Evolutionary conservation across 441 rosid genomes (phyloP).

Genomic region (Pelargonium australe): DNA sequence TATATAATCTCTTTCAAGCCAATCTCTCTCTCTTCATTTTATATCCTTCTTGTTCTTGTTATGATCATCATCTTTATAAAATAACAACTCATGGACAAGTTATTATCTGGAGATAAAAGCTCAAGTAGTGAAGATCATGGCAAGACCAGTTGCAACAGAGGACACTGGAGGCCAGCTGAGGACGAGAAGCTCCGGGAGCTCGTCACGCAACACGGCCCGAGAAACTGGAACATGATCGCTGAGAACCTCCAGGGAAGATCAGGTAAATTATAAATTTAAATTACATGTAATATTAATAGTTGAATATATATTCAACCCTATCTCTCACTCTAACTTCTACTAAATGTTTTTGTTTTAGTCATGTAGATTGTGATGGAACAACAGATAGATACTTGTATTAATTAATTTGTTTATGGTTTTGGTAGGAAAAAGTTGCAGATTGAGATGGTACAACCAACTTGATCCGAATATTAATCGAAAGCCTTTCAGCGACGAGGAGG

Average conservation of each 20-base stretch:
- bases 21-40: too few species aligned
- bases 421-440: slow-evolving; percentile 85
- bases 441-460: slow-evolving; percentile 93
- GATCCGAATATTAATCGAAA: slow-evolving; percentile 86
- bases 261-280: slow-evolving; percentile 42
- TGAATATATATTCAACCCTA: slow-evolving; percentile 1
- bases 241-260: slow-evolving; percentile 87
- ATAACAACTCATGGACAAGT: neutral
- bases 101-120: neutral
- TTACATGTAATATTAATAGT: slow-evolving; percentile 8
- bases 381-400: too few species aligned
- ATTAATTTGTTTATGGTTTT: neutral
- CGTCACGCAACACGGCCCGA: slow-evolving; percentile 77
- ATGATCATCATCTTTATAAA: neutral
- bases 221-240: slow-evolving; percentile 94
- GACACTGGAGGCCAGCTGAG: slow-evolving; percentile 95
- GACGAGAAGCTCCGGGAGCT: slow-evolving; percentile 89
- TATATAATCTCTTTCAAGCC: neutral
- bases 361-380: slow-evolving; percentile 8
- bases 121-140: neutral
- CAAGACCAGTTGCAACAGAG: slow-evolving; percentile 56
- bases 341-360: neutral
- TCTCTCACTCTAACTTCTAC: too few species aligned
- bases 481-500: slow-evolving; percentile 83
- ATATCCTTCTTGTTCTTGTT: too few species aligned